phyloP scores from a whole-genome alignment of 2,329 filamentous ascomycete genomes.

The Whalleya microplaca region DNA sequence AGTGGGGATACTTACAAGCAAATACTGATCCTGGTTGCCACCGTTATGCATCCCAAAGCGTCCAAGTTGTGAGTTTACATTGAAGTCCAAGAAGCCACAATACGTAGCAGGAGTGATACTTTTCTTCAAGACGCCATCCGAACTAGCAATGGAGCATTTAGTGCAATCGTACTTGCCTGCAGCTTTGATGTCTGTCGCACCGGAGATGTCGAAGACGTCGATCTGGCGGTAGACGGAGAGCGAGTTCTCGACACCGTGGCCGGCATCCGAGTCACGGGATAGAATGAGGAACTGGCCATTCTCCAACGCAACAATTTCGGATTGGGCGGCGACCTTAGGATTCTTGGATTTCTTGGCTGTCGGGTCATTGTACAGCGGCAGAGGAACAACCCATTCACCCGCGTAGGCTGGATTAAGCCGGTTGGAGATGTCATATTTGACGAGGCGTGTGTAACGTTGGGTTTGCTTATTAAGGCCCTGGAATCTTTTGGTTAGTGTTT shows the following conservation, averaged over 20 bases:
- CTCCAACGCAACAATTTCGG: slow-evolving; percentile 68
- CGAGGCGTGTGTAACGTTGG: slow-evolving; percentile 61
- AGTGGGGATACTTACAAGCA: slow-evolving; percentile 46
- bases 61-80: slow-evolving; percentile 65
- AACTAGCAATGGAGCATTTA: slow-evolving; percentile 34
- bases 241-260: slow-evolving; percentile 57
- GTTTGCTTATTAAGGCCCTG: slow-evolving; percentile 47
- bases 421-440: slow-evolving; percentile 64
- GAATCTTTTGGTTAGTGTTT: background rate
- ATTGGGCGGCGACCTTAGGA: slow-evolving; percentile 64
- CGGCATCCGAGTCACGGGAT: slow-evolving; percentile 63
- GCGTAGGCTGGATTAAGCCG: slow-evolving; percentile 48
- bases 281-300: slow-evolving; percentile 69
- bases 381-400: slow-evolving; percentile 67
- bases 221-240: slow-evolving; percentile 67
- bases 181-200: slow-evolving; percentile 64
- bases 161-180: slow-evolving; percentile 41
- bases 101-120: slow-evolving; percentile 62
- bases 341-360: slow-evolving; percentile 49
- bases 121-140: slow-evolving; percentile 53
- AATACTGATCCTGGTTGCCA: slow-evolving; percentile 56
- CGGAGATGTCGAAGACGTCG: slow-evolving; percentile 68
- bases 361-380: slow-evolving; percentile 61
- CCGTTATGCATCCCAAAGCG: slow-evolving; percentile 73
- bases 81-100: slow-evolving; percentile 70